phyloP scores from a whole-genome alignment of 345 rosid genomes.

The Tarenaya hassleriana region DNA sequence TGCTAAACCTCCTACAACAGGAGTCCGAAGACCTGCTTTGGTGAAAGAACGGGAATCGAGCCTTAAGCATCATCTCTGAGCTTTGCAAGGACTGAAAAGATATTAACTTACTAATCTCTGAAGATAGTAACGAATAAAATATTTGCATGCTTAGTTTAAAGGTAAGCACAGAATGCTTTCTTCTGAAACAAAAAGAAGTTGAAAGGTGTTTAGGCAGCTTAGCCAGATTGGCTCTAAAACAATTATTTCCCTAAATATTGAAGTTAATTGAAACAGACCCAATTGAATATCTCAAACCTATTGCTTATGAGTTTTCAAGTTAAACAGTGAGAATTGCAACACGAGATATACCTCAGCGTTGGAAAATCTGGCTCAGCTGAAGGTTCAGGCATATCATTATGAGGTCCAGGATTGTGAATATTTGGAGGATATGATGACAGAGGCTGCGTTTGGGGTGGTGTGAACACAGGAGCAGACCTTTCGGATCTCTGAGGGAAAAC shows the following conservation, averaged over 20 bases:
- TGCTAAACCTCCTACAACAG: not conserved
- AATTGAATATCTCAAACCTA: conserved; percentile 2
- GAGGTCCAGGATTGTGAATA: conserved; percentile 51
- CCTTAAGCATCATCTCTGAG: not conserved
- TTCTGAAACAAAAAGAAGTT: conserved; percentile 12
- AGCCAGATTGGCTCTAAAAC: not conserved
- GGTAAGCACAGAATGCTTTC: not conserved
- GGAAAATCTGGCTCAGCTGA: conserved; percentile 89
- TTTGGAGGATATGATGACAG: conserved; percentile 76
- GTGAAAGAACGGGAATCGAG: not conserved
- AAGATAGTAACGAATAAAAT: not conserved
- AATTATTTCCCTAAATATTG: too few species aligned
- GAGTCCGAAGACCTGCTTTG: not conserved
- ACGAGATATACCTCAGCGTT: conserved; percentile 56
- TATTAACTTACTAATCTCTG: not conserved
- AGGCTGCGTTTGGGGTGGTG: conserved; percentile 94
- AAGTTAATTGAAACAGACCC: not conserved
- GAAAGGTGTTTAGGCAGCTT: not conserved
- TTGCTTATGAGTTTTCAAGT: conserved; percentile 8
- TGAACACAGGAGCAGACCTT: conserved; percentile 84
- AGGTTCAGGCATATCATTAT: conserved; percentile 54
- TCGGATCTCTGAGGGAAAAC: conserved; percentile 94
- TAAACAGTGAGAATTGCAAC: conserved; percentile 6
- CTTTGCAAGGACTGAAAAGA: conserved; percentile 1
- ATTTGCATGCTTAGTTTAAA: too few species aligned